phyloP scores from a whole-genome alignment of 1,284 basidiomycete species.

The Marasmius fiardii region DNA sequence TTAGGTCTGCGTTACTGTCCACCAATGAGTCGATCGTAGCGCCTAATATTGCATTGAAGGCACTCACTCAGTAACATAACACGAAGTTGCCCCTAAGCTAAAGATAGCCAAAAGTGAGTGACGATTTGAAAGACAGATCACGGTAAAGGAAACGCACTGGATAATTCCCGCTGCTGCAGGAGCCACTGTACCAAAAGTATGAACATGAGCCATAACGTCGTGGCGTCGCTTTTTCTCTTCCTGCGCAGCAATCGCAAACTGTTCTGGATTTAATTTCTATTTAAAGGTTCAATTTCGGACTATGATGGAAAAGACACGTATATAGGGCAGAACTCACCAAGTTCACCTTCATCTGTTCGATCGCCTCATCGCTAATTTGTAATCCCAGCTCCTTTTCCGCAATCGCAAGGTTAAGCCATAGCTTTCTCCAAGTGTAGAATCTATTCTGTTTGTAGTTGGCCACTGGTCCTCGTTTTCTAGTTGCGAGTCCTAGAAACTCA shows the following conservation, averaged over 20 bases:
- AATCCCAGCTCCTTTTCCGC: conserved; percentile 97
- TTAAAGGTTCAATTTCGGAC: not conserved
- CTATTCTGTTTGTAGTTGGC: conserved; percentile 64
- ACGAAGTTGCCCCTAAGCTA: conserved; percentile 94
- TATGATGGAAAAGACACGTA: too few species aligned
- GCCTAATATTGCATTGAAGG: not conserved
- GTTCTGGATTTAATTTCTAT: conserved; percentile 82
- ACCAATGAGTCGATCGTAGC: not conserved
- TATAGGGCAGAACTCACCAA: conserved; percentile 66
- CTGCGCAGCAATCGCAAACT: conserved; percentile 88
- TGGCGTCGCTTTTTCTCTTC: conserved; percentile 99
- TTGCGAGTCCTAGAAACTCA: conserved; percentile 30
- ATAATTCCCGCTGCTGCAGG: conserved; percentile 97
- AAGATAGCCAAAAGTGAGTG: conserved; percentile 3
- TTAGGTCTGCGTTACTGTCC: conserved; percentile 90
- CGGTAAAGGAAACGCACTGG: conserved; percentile 60
- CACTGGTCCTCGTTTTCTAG: not conserved
- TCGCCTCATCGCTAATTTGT: conserved; percentile 86
- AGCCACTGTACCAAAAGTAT: conserved; percentile 92
- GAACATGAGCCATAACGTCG: conserved; percentile 99
- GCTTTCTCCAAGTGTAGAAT: conserved; percentile 94
- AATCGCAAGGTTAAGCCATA: conserved; percentile 96
- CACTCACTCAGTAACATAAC: conserved; percentile 94
- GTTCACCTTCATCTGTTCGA: conserved; percentile 92
- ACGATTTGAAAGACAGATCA: conserved; percentile 1